These are phyloP conservation scores for Ormosia emarginata DNA, from an alignment of 306 rosid species.

Conservation along the genomic window DNA sequence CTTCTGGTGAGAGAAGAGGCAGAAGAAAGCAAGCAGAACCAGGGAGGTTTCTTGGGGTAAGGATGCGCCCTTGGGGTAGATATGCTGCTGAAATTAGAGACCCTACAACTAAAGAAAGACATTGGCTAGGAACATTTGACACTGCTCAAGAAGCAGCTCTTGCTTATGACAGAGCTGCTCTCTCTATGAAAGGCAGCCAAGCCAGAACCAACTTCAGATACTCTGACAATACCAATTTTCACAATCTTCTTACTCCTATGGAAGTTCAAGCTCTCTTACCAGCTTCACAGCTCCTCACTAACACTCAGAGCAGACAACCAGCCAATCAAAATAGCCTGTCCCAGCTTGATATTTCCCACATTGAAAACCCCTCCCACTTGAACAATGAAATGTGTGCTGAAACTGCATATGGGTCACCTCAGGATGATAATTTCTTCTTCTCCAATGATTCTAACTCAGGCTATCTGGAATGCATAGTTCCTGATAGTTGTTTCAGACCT, in stretches of 20 bases:
- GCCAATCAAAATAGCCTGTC: slow-evolving; percentile 32
- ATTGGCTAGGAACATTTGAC: slow-evolving; percentile 99
- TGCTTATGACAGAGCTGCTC: slow-evolving; percentile 98
- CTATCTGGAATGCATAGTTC: slow-evolving; percentile 89
- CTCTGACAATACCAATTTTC: slow-evolving; percentile 49
- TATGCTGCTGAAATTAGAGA: slow-evolving; percentile 98
- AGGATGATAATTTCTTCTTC: slow-evolving; percentile 51
- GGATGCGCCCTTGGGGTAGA: slow-evolving; percentile 95
- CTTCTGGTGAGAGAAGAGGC: slow-evolving; percentile 69
- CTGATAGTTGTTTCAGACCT: slow-evolving; percentile 76
- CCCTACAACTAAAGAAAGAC: slow-evolving; percentile 93
- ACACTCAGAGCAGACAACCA: slow-evolving; percentile 27
- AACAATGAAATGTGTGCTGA: slow-evolving; percentile 10
- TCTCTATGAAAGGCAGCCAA: slow-evolving; percentile 90
- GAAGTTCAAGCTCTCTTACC: slow-evolving; percentile 48
- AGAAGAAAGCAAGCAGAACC: slow-evolving; percentile 81
- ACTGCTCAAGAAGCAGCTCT: slow-evolving; percentile 98
- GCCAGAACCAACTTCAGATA: slow-evolving; percentile 92
- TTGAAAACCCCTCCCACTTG: slow-evolving; percentile 14
- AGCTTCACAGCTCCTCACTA: slow-evolving; percentile 32
- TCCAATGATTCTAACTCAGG: slow-evolving; percentile 69
- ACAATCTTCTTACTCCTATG: slow-evolving; percentile 50
- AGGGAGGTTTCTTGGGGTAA: slow-evolving; percentile 84
- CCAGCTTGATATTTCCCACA: slow-evolving; percentile 12
- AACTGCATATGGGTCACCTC: slow-evolving; percentile 24